A percentile compares a stretch with the other conserved stretches of the same genome.
Conservation (phyloP, 2,329 filamentous ascomycete genomes). For the Hansfordia pulvinata region DNA sequence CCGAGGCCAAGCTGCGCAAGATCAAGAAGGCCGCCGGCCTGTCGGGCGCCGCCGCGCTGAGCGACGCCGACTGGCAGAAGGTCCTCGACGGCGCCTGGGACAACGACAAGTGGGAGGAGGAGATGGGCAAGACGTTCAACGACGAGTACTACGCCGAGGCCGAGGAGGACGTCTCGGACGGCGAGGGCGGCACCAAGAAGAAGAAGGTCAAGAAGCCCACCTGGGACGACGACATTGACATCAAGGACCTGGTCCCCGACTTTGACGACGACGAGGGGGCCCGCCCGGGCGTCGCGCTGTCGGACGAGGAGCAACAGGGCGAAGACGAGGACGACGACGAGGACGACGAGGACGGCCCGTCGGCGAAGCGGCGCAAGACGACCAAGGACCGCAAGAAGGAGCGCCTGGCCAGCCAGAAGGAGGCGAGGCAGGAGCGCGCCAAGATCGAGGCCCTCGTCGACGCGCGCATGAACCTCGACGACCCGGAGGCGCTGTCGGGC, state of each 20-base stretch:
- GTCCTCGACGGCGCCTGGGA: constrained; percentile 85
- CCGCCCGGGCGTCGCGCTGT: constrained; percentile 39
- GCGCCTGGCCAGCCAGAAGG: constrained; percentile 46
- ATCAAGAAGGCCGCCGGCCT: constrained; percentile 84
- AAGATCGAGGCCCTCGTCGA: constrained; percentile 82
- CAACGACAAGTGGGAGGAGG: constrained; percentile 75
- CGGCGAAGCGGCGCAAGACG: constrained; percentile 45
- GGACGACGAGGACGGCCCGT: constrained; percentile 26
- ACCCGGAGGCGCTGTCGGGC: constrained; percentile 40
- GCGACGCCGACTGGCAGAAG: constrained; percentile 70
- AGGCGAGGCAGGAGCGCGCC: constrained; percentile 66
- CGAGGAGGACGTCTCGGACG: constrained; percentile 42
- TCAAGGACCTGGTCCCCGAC: constrained; percentile 79
- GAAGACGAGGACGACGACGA: constrained; percentile 21
- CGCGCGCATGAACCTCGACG: constrained; percentile 61
- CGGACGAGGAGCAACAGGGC: constrained; percentile 34
- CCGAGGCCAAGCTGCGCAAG: constrained; percentile 72
- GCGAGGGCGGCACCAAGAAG: constrained; percentile 38
- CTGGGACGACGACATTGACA: constrained; percentile 97
- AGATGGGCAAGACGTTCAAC: constrained; percentile 81
- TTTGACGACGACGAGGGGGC: constrained; percentile 52
- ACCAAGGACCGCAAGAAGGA: constrained; percentile 46
- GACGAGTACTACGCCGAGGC: constrained; percentile 76
- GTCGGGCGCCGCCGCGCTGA: constrained; percentile 45
- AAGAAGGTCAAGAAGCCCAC: constrained; percentile 66